Evolutionary conservation across 1,284 basidiomycete genomes (phyloP).

Genomic region (Ganoderma meredithae): DNA sequence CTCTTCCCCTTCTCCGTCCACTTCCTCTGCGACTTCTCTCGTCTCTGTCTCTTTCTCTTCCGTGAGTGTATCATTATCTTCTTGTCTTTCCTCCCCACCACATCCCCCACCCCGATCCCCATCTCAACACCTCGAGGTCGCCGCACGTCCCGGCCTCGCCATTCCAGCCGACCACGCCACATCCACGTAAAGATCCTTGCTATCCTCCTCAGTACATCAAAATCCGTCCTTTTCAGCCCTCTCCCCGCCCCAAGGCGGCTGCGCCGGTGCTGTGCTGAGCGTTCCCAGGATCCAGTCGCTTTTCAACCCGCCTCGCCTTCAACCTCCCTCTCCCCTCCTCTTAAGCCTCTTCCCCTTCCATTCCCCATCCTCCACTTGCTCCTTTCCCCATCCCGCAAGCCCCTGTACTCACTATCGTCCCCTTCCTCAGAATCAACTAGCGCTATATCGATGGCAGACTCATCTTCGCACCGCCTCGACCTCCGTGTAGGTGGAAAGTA

Average conservation of each 20-base stretch:
- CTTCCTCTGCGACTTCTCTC: conserved; percentile 20
- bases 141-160: conserved; percentile 28
- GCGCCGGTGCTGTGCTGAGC: conserved; percentile 32
- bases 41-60: conserved; percentile 26
- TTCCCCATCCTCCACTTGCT: not conserved
- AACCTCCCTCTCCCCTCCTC: conserved; percentile 24
- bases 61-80: conserved; percentile 31
- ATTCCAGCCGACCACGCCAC: conserved; percentile 22
- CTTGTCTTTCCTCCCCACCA: conserved; percentile 4
- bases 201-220: not conserved
- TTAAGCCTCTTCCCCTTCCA: conserved; percentile 18
- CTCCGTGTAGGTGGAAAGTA: conserved; percentile 98
- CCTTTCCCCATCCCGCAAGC: not conserved
- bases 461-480: conserved; percentile 81
- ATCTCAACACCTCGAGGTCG: conserved; percentile 29
- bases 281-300: conserved; percentile 35
- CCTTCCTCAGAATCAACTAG: conserved; percentile 15
- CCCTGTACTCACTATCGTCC: conserved; percentile 9
- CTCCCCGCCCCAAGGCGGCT: conserved; percentile 21
- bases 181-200: conserved; percentile 30
- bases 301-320: conserved; percentile 27
- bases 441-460: conserved; percentile 65
- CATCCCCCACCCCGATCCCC: conserved; percentile 10
- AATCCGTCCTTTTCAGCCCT: conserved; percentile 13
- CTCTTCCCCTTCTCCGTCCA: conserved; percentile 41